These are phyloP conservation scores for Eragrostis nindensis DNA, from an alignment of 176 grass and related monocot genomes.

Conservation along the genomic window DNA sequence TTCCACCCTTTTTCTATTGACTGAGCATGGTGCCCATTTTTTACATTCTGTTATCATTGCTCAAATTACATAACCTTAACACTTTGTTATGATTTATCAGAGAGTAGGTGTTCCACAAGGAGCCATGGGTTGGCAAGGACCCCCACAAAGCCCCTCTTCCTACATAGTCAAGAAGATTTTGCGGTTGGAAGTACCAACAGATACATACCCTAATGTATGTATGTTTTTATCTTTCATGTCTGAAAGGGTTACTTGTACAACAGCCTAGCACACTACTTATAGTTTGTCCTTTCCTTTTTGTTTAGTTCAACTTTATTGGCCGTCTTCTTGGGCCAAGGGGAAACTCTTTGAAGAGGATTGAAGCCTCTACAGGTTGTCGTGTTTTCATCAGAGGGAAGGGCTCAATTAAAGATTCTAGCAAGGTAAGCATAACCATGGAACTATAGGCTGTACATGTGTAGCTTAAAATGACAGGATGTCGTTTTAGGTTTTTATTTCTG, in stretches of 20 bases:
- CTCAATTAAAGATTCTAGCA: conserved; percentile 92
- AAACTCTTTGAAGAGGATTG: conserved; percentile 96
- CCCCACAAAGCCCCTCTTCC: conserved; percentile 69
- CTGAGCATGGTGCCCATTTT: not conserved
- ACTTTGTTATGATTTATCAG: conserved; percentile 51
- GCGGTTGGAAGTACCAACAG: conserved; percentile 85
- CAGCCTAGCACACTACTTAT: conserved; percentile 37
- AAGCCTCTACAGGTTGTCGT: conserved; percentile 92
- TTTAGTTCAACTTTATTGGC: conserved; percentile 97
- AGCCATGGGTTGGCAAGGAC: conserved; percentile 74
- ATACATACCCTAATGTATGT: conserved; percentile 77
- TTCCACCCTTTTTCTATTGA: conserved; percentile 27
- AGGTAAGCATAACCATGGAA: conserved; percentile 57
- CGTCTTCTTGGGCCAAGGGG: conserved; percentile 97
- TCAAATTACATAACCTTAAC: not conserved
- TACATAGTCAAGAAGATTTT: conserved; percentile 93
- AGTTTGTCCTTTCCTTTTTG: not conserved
- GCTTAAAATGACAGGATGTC: conserved; percentile 20
- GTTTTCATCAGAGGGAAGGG: conserved; percentile 99
- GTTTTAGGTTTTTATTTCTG: not conserved
- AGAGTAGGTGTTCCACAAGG: conserved; percentile 72
- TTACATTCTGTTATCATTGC: not conserved
- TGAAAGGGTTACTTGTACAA: conserved; percentile 33
- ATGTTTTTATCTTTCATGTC: conserved; percentile 24
- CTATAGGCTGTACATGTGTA: not conserved